Evolutionary conservation across 495 filamentous ascomycete species (phyloP), one percentile per base, ranked within the genome.

Genomic region (Tetracladium marchalianum): DNA sequence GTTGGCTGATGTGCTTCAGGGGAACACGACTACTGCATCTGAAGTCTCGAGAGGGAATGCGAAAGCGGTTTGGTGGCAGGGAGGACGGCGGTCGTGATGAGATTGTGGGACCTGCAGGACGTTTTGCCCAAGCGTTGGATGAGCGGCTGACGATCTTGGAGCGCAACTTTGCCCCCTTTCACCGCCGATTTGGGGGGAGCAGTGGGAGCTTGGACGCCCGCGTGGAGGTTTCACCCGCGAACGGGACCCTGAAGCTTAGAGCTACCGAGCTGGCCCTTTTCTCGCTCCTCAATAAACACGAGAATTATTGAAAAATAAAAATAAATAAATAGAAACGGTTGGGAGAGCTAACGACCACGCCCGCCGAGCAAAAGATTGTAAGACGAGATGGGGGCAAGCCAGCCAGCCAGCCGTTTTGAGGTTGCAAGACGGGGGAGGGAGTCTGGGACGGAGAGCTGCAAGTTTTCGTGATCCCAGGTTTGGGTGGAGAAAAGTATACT

Each of bases 81-180:
- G 15, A 48, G 36, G 24, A 12, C 6, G 15, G 16, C 9, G 13
- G 27, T 37, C n/a, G 44, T 39, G 44, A 37, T 46, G 35, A 36
- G 44, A 46, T 4, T 22, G 22, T 43, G 35, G 27, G 17, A 31
- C 43, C 34, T 54, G 52, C 52, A 54, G 33, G 41, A 33, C n/a
- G 35, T 15, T 37, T 35, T 17, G 18, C 41, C 34, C 33, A n/a
- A 50, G 33, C 24, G 47, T 47, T 15, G 11, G 35, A n/a, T n/a
- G 35, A 36, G 11, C 12, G 35, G 11, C 15, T n/a, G 15, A 11
- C 11, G 11, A 36, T 36, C 35, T 18, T 15, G 19, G 10, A 39
- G 37, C 5, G 3, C 35, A 5, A 36, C 11, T 36, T 36, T 16
- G 35, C 11, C 19, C 10, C 37, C 19, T 39, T 18, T 39, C 37